Base-by-base conservation (phyloP, 371 early-diverging fungal genomes). In the Apophysomyces ossiformis region DNA sequence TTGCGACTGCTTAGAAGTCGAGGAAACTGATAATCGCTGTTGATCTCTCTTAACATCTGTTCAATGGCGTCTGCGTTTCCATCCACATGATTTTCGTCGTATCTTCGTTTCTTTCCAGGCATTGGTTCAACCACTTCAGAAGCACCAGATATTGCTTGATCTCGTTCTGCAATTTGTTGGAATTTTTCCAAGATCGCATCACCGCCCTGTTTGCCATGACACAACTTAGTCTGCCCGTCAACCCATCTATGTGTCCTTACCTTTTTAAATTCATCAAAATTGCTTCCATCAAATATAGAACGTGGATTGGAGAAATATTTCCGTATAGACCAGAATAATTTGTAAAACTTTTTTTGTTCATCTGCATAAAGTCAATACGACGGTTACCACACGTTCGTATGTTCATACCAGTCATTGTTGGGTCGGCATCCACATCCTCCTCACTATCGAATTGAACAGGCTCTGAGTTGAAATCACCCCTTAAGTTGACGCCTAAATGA, bases 391-490 rank as follows among this genome's bases (percentile, higher is more conserved):
- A 41, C 45, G 13, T 58, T 56, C 32, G 46, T 62, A 61, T 56
- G 64, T 65, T 67, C 64, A 66, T 77, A 70, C 76, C 78, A 58
- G 83, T 78, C 37, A 74, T 63, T 5, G 37, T 70, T 15, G 72
- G 44, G 61, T 74, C 83, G 4, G 71, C 71, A 50, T 87, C 85
- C 57, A 86, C 83, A 18, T 75, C 70, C 38, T 84, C 85, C 37
- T 86, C 82, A 36, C 69, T 69, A 47, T 90, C 90, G 57, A 75
- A 83, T 15, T 72, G 70, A 8, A 83, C 74, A 66, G 89, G 90
- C 32, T 89, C 88, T 12, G 75, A 73, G 63, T 94, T 91, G 75
- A 92, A 93, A 57, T 94, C 92, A 39, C 96, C 96, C 9, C 87
- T 79, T 47, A 92, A 69, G 57, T 95, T 95, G 63, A 94, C 93